Conservation (phyloP, 2,329 filamentous ascomycete species). For the Sporothrix brasiliensis region DNA sequence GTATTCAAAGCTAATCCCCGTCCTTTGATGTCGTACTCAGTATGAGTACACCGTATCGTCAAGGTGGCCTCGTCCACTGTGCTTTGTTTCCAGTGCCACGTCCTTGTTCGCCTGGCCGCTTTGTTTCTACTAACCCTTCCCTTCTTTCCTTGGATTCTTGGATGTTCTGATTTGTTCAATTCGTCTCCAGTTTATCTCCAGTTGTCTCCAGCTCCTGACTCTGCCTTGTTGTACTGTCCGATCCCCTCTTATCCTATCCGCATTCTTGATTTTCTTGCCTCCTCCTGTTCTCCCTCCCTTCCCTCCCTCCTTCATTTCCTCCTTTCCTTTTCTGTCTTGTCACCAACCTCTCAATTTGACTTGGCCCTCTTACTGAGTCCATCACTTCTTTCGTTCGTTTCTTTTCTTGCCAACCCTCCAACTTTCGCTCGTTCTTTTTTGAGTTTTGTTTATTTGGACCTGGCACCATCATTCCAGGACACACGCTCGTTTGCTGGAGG, state of each 20-base stretch:
- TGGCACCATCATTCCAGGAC: not conserved
- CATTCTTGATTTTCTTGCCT: not conserved
- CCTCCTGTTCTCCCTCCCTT: not conserved
- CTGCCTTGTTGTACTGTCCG: not conserved
- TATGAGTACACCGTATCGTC: not conserved
- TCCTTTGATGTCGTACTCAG: not conserved
- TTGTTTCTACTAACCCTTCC: not conserved
- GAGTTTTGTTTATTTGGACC: not conserved
- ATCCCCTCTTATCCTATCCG: not conserved
- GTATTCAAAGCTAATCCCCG: slow-evolving; percentile 17
- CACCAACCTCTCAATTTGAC: not conserved
- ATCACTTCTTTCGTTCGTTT: not conserved
- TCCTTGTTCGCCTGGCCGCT: slow-evolving; percentile 10
- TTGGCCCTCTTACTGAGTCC: not conserved
- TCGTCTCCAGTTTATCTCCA: slow-evolving; percentile 7
- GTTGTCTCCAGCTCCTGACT: slow-evolving; percentile 10
- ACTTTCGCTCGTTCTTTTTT: slow-evolving; percentile 15
- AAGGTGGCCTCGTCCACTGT: not conserved
- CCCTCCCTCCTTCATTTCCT: not conserved
- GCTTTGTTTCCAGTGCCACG: slow-evolving; percentile 1
- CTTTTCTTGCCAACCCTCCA: not conserved
- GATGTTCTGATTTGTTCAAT: slow-evolving; percentile 13
- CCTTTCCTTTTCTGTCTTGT: not conserved
- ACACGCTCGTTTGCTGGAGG: slow-evolving; percentile 10
- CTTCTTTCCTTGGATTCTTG: slow-evolving; percentile 2